Evolutionary conservation across 2,329 filamentous ascomycete genomes (phyloP), one percentile per base, ranked within the genome.

Genomic region (Pseudogymnoascus sp.): DNA sequence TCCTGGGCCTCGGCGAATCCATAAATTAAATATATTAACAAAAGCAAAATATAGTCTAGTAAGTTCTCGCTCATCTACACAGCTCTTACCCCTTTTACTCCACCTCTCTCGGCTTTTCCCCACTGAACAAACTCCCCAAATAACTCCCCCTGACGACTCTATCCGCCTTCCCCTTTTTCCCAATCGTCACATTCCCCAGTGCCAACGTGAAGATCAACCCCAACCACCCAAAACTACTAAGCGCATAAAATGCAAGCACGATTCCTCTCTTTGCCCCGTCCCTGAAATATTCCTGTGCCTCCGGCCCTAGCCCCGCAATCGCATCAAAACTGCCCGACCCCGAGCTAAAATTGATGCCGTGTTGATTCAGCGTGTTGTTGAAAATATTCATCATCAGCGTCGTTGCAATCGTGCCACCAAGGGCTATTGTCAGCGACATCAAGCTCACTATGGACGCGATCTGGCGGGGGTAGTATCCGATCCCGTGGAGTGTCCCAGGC

Each of bases 371-470:
- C 4, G 70, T 73, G 64, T 89, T 89, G 68, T 87, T 87, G 71
- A 88, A 88, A 1, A 89, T 84, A 7, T 81, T 79, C 12, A 84
- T 80, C 86, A 89, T 88, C 66, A 89, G 78, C 0, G 85, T 86
- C 50, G 88, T 75, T 0, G 81, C 81, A 2, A 89, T 71, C 0
- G 85, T 87, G 11, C 86, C 85, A 3, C 87, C 86, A 22, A 89
- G 80, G 0, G 84, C 82, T 14, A 82, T 62, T 2, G 83, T 78
- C 60, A 89, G 82, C 0, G 79, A 76, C 70, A 86, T 78, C 8
- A 89, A 69, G 0, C 80, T 83, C 61, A 86, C 79, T 3, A 87
- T 81, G 0, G 80, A 75, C 0, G 85, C 79, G 11, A 87, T 80
- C 28, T 79, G 73, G 3, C 77, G 71, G 0, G 81, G 82, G 71